These are phyloP conservation scores for Theobroma cacao DNA, from an alignment of 345 rosid genomes.

Conservation along the genomic window DNA sequence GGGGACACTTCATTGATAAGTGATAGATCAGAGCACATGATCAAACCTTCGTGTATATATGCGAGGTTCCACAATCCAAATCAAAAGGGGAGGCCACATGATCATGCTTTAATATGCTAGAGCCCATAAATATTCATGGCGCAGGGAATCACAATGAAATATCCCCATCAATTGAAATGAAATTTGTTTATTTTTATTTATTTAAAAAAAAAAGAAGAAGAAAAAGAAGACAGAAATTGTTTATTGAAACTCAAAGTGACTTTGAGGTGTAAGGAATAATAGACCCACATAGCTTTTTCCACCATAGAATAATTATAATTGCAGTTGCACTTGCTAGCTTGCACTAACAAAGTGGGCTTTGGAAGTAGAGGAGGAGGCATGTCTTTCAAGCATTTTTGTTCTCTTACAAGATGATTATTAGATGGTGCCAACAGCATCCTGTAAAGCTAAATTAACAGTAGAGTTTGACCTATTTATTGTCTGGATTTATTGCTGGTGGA, in stretches of 20 bases:
- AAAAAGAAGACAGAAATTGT: neutral
- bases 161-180: neutral
- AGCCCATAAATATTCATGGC: neutral
- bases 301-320: slow-evolving; percentile 36
- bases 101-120: neutral
- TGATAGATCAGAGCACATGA: neutral
- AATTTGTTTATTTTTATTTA: too few relatives aligned
- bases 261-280: slow-evolving; percentile 39
- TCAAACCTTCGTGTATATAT: neutral
- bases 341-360: slow-evolving; percentile 37
- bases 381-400: slow-evolving; percentile 29
- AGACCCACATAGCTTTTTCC: slow-evolving; percentile 44
- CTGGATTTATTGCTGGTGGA: slow-evolving; percentile 14
- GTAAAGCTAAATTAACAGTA: slow-evolving; percentile 28
- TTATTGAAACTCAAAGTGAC: slow-evolving; percentile 25
- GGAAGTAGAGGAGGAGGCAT: slow-evolving; percentile 1
- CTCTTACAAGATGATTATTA: slow-evolving; percentile 24
- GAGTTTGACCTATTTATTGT: slow-evolving; percentile 34
- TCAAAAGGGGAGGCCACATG: neutral
- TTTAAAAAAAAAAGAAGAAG: neutral
- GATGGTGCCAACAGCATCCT: slow-evolving; percentile 34
- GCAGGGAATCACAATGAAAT: neutral
- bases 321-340: slow-evolving; percentile 28
- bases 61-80: neutral
- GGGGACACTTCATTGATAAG: neutral